These are phyloP conservation scores for Globisporangium cystogenes DNA, from an alignment of 352 stramenopile species.

Conservation along the genomic window DNA sequence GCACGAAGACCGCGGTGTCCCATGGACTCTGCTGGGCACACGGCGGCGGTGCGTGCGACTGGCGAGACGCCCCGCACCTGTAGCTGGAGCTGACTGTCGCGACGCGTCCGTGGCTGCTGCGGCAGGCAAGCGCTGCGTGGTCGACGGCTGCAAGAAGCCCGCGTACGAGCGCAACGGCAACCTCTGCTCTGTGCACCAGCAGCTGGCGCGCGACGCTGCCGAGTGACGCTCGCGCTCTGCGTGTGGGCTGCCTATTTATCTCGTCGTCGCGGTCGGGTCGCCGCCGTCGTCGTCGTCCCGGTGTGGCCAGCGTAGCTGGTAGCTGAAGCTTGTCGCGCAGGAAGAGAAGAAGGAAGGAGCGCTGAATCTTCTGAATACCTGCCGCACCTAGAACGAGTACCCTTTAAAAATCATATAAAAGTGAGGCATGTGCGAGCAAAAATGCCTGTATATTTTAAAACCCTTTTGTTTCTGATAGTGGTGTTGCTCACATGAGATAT, in stretches of 20 bases:
- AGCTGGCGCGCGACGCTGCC: background rate
- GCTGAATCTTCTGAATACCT: no score
- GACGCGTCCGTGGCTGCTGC: background rate
- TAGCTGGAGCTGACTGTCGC: background rate
- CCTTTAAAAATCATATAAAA: no score
- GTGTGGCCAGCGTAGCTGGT: no score
- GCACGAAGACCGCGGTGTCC: slow-evolving; percentile 71
- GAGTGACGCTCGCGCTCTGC: background rate
- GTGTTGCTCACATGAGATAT: background rate
- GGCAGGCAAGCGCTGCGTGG: slow-evolving; percentile 41
- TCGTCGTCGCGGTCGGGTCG: no score
- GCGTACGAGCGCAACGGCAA: slow-evolving; percentile 46
- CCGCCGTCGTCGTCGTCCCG: background rate
- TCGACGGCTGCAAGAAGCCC: slow-evolving; percentile 39
- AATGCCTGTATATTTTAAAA: no score
- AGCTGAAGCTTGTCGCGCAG: no score
- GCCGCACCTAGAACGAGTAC: no score
- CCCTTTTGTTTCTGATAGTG: background rate
- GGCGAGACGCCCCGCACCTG: background rate
- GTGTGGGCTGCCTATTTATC: background rate
- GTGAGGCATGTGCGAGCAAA: no score
- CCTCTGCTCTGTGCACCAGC: slow-evolving; percentile 30
- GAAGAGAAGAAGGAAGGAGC: no score
- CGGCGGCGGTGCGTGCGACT: slow-evolving; percentile 42
- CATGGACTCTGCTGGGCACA: slow-evolving; percentile 78